Evolutionary conservation across 208 protist species (phyloP), one percentile per base, ranked within the genome.

Genomic region (Trypanosoma melophagium): DNA sequence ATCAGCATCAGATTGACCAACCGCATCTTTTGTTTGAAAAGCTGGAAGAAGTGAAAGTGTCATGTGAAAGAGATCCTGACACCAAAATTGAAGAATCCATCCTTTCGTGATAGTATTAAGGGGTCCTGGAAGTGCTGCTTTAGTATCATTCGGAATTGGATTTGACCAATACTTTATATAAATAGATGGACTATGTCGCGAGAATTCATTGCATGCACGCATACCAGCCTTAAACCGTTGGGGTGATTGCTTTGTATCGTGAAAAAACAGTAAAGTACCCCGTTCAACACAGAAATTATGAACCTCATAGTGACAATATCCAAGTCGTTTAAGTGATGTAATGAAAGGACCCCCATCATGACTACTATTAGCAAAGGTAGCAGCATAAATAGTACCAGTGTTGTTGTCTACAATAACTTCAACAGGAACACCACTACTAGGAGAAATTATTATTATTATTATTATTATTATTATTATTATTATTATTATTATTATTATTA

Each of bases 21-120:
- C 14, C 10, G n/a, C 59, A 16, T 51, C 16, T 17, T 71, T 79
- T 1, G 69, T 71, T 35, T 70, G 59, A 66, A 75, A 75, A 3
- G 69, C 74, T 35, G 74, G 74, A 49, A 79, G 24, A 42, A 79
- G 49, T 14, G 69, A 60, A 28, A 79, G 67, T 22, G 74, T 79
- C 59, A 65, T 75, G 62, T 79, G 74, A 56, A 79, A 79, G 14
- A 79, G 59, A 67, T 79, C 74, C 25, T 79, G 74, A 55, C 74
- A 79, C 74, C 74, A 79, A 47, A 79, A 79, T 12, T 66, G 60
- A 19, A 79, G 51, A 38, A 79, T 76, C 74, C 74, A 79, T 38
- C 60, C 74, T 28, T 66, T 66, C 10, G 58, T 68, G 22, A 72
- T 69, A 5, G 66, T 72, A 41, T 72, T 64, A 25, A 79, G 44